A percentile compares a stretch with the other conserved stretches of the same genome.
These are phyloP conservation scores for Wickerhamiella lipophila DNA, from an alignment of 805 yeast species.

Conservation along the genomic window DNA sequence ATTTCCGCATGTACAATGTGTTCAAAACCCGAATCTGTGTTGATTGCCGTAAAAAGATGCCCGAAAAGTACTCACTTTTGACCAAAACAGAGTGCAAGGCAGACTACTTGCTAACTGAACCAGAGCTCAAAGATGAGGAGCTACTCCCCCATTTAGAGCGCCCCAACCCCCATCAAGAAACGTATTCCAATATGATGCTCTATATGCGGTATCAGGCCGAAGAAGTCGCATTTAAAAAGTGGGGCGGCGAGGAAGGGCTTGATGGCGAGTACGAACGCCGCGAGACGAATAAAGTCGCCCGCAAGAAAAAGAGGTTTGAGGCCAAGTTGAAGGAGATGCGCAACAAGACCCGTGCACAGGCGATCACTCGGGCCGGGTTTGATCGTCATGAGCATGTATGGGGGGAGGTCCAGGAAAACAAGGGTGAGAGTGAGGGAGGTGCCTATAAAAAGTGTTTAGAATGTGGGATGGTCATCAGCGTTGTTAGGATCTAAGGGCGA, in stretches of 20 bases:
- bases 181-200: slow-evolving; percentile 84
- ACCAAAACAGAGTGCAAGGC: slow-evolving; percentile 93
- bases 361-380: slow-evolving; percentile 46
- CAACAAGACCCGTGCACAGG: slow-evolving; percentile 83
- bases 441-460: slow-evolving; percentile 16
- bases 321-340: slow-evolving; percentile 78
- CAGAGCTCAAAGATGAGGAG: slow-evolving; percentile 63
- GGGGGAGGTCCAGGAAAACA: slow-evolving; percentile 30
- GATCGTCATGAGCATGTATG: slow-evolving; percentile 65
- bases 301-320: slow-evolving; percentile 70
- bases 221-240: slow-evolving; percentile 78
- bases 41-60: slow-evolving; percentile 53
- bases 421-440: not conserved
- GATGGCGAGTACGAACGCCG: slow-evolving; percentile 89
- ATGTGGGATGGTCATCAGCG: slow-evolving; percentile 21
- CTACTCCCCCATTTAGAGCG: slow-evolving; percentile 70
- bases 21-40: slow-evolving; percentile 68
- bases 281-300: slow-evolving; percentile 53
- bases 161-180: slow-evolving; percentile 86
- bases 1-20: slow-evolving; percentile 53
- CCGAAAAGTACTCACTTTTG: slow-evolving; percentile 79
- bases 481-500: slow-evolving; percentile 11
- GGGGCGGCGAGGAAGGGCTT: slow-evolving; percentile 83
- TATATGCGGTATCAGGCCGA: slow-evolving; percentile 88
- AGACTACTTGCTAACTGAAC: slow-evolving; percentile 87